These are phyloP conservation scores for Fusarium caatingaense DNA, from an alignment of 2,329 filamentous ascomycete species.

Conservation along the genomic window DNA sequence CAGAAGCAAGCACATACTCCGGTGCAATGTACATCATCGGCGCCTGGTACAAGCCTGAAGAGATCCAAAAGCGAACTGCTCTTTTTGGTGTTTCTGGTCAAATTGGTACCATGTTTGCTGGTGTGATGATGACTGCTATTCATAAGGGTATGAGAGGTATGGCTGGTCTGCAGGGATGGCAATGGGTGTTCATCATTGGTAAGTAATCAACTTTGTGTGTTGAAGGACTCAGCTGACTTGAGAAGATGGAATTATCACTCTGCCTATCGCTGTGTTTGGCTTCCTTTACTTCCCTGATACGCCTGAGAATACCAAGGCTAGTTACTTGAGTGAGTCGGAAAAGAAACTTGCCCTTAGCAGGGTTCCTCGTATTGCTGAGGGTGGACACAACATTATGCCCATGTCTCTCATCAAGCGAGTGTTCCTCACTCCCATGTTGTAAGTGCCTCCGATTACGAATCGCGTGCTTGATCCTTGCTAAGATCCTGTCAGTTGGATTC, in stretches of 20 bases:
- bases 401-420: slow-evolving; percentile 47
- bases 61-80: slow-evolving; percentile 68
- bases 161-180: slow-evolving; percentile 59
- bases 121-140: slow-evolving; percentile 65
- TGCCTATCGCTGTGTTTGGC: slow-evolving; percentile 39
- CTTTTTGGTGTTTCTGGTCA: slow-evolving; percentile 69
- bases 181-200: slow-evolving; percentile 54
- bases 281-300: slow-evolving; percentile 41
- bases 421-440: slow-evolving; percentile 46
- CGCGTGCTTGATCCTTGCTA: no score
- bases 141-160: slow-evolving; percentile 52
- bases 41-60: slow-evolving; percentile 66
- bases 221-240: accelerated
- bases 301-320: slow-evolving; percentile 51
- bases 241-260: slow-evolving; percentile 40
- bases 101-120: slow-evolving; percentile 68
- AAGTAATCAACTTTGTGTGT: accelerated
- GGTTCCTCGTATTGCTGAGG: slow-evolving; percentile 48
- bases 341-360: slow-evolving; percentile 47
- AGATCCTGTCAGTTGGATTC: slow-evolving; percentile 47
- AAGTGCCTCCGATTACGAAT: background rate
- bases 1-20: slow-evolving; percentile 46
- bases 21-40: slow-evolving; percentile 53
- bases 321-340: slow-evolving; percentile 50
- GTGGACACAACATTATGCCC: slow-evolving; percentile 51